Evolutionary conservation across 2,329 filamentous ascomycete species (phyloP), one percentile per base, ranked within the genome.

Genomic region (Claviceps sp.): DNA sequence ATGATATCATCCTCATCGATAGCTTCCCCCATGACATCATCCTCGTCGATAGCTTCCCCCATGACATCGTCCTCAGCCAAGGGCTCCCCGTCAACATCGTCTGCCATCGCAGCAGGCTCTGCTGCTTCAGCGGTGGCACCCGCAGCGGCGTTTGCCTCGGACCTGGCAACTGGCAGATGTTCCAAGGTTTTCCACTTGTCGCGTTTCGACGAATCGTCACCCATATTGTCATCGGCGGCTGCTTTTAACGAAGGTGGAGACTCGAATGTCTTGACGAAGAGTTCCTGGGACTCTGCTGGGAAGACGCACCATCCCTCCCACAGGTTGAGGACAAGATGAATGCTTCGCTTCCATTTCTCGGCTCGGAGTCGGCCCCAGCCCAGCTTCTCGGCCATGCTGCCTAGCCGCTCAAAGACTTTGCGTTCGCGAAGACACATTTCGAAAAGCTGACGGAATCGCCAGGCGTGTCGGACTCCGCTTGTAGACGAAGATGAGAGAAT

Each of bases 391-490:
- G 88, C 81, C 54, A 94, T 76, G 52, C 78, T 71, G 1, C 89
- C 89, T 3, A 96, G 75, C 45, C 78, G 75, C 61, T 86, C 85
- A 60, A 95, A 95, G 0, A 84, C 80, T 53, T 80, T 78, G 52
- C 81, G 78, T 8, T 78, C 70, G 34, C 79, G 80, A 24, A 96
- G 72, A 1, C 84, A 80, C 0, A 74, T 72, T 63, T 94, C 88
- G 55, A 95, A 88, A 3, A 91, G 75, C 57, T 86, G 82, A 22
- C 89, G 77, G 62, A 89, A 95, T 50, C 88, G 84, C 87, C 89
- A 95, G 3, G 87, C 86, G 63, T 90, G 86, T 2, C 86, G 82
- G 24, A 91, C 82, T 2, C 84, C 85, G 56, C 85, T 86, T 9
- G 83, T 88, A 1, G 85, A 87, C 0, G 78, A 79, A 1, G 86